A percentile compares a stretch with the other conserved stretches of the same genome.
phyloP scores from a whole-genome alignment of 1,139 yeast species.

The Taphrina pruni region DNA sequence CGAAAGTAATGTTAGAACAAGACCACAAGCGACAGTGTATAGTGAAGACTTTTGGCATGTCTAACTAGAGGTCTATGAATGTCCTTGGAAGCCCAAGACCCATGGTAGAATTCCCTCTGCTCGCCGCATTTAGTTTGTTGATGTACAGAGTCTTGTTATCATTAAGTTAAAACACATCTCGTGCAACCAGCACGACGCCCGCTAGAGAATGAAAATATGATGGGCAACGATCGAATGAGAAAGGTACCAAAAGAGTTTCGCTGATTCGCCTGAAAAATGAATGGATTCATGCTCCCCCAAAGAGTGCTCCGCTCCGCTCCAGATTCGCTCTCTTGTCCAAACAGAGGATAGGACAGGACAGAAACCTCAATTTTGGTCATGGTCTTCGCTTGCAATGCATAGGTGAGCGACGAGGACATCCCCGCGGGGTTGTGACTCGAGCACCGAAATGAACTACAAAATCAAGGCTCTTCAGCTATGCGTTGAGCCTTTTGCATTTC shows the following conservation, averaged over 20 bases:
- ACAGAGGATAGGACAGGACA: too few species aligned
- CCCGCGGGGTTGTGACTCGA: too few species aligned
- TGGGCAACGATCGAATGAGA: background rate
- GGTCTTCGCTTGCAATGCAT: too few species aligned
- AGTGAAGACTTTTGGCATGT: background rate
- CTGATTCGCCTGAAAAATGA: background rate
- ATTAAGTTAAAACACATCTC: conserved; percentile 1
- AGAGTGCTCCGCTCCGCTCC: background rate
- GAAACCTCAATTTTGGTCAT: too few species aligned
- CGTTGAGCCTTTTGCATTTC: conserved; percentile 29
- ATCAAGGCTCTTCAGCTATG: conserved; percentile 23
- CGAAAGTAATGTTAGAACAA: background rate
- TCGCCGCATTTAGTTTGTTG: conserved; percentile 5
- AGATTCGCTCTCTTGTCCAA: too few species aligned
- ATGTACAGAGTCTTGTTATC: conserved; percentile 12
- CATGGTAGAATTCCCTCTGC: background rate
- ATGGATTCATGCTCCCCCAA: conserved; percentile 10
- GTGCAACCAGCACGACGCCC: conserved; percentile 12
- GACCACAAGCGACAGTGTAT: background rate
- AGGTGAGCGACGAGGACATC: too few species aligned
- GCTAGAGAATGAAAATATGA: background rate
- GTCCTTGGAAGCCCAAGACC: background rate
- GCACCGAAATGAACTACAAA: background rate
- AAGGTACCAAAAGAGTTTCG: conserved; percentile 5
- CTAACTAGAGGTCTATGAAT: conserved; percentile 8